Evolutionary conservation across 169 alveolate genomes (phyloP), one percentile per base, ranked within the genome.

Genomic region (Theileria sp.): DNA sequence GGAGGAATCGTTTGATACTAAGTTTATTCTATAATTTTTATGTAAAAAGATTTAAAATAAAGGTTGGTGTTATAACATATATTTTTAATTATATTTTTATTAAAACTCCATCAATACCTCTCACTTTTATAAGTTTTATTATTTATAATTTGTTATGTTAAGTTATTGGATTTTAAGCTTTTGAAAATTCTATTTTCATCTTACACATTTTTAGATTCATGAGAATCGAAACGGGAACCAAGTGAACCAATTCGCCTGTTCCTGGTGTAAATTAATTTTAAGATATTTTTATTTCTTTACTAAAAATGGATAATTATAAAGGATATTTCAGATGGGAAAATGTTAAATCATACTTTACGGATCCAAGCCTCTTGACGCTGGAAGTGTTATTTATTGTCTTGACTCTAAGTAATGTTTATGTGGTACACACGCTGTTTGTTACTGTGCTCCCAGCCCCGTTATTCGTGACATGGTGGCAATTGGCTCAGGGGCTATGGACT

Each of bases 401-500:
- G 64, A 95, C 98, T 3, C 75, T 95, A 77, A 93, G 95, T 73
- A 95, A 95, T 81, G 97, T 95, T 72, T 94, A 94, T 85, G 97
- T 95, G 62, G 90, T 95, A 89, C 94, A 95, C 88, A 93, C 97
- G 19, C 87, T 95, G 49, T 92, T 95, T 74, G 92, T 92, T 62
- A 95, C 94, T 62, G 97, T 95, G 65, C 85, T 93, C 44, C 97
- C 98, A 50, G 95, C 86, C 66, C 98, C 98, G 21, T 87, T 95
- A 49, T 93, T 94, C 75, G 96, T 95, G 51, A 95, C 98, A 36
- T 95, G 97, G 96, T 94, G 97, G 94, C 98, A 95, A 75, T 90
- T 95, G 86, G 93, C 96, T 50, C 97, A 93, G 76, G 97, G 98
- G 54, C 88, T 95, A 77, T 65, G 94, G 81, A 89, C 94, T 80